phyloP scores from a whole-genome alignment of 371 early-diverging fungal genomes.

The Mucor racemosus region DNA sequence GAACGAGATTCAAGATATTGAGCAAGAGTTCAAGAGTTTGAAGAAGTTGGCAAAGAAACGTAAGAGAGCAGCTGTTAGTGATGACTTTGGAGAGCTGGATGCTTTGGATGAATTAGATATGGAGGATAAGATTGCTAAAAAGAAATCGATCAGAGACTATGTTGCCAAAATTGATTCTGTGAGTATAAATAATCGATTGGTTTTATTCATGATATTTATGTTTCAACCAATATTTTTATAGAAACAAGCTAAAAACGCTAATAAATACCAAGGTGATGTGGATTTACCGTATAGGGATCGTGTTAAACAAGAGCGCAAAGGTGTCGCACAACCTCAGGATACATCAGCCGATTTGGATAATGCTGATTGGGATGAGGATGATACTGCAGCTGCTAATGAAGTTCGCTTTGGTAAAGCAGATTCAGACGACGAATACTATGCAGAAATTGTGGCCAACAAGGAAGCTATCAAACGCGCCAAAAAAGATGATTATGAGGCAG shows the following conservation, averaged over 20 bases:
- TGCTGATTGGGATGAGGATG: slow-evolving; percentile 61
- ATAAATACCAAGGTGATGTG: slow-evolving; percentile 69
- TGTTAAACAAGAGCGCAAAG: slow-evolving; percentile 58
- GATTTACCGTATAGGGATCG: slow-evolving; percentile 80
- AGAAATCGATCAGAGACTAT: slow-evolving; percentile 74
- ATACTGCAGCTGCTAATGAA: slow-evolving; percentile 50
- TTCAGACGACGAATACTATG: slow-evolving; percentile 64
- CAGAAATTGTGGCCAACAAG: slow-evolving; percentile 50
- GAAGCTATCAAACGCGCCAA: slow-evolving; percentile 57
- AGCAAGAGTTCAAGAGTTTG: slow-evolving; percentile 56
- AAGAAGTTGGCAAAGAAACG: slow-evolving; percentile 50
- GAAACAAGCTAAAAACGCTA: slow-evolving; percentile 48
- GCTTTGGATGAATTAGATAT: slow-evolving; percentile 77
- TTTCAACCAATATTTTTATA: slow-evolving; percentile 10
- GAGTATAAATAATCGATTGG: slow-evolving; percentile 16
- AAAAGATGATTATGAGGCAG: slow-evolving; percentile 49
- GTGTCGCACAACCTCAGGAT: slow-evolving; percentile 60
- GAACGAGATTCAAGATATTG: slow-evolving; percentile 47
- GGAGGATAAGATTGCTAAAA: slow-evolving; percentile 78
- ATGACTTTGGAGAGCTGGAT: slow-evolving; percentile 82
- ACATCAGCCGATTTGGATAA: slow-evolving; percentile 69
- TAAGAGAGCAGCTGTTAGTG: slow-evolving; percentile 50
- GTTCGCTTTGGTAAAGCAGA: slow-evolving; percentile 36
- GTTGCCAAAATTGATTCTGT: slow-evolving; percentile 75
- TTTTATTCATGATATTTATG: neutral